Base-by-base conservation (phyloP, 108 stramenopile genomes). In the Pseudonitzschia pungens region DNA sequence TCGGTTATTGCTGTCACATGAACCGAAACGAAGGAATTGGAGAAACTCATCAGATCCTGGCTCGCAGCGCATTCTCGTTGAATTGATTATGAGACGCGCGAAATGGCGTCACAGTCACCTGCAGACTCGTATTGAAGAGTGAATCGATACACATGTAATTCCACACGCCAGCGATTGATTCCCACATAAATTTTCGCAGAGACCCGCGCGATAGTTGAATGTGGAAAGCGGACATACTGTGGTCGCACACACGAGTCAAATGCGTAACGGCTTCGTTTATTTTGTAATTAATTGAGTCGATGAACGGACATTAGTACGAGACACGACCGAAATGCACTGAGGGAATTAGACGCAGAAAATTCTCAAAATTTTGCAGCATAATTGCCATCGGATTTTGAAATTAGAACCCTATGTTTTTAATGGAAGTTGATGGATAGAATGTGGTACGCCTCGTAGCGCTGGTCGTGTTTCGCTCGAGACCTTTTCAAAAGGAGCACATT, bases 181-280 rank as follows among this genome's bases (percentile, higher is more conserved):
- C 54, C 54, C 54, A 55, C 54, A 55, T 55, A 55, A 55, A 55
- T 26, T 55, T 55, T 26, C 20, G 54, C 26, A 6, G 24, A 55
- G 24, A 26, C 54, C 54, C 54, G 20, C 54, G 54, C 12, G n/a
- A 51, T n/a, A n/a, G 2, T 51, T 51, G 6, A 55, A 20, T 55
- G 9, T 55, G 24, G 4, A 26, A 55, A 20, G 12, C 9, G 4
- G 45, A 24, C 26, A 55, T 55, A 2, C 26, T 21, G 26, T 55
- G 54, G 54, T 55, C 54, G 54, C 54, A 55, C 2, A 55, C 54
- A 55, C 54, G 54, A 55, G 54, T 55, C 21, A 55, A 24, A 11
- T 55, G 1, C 16, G 45, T 48, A 48, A 48, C 45, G 45, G 45
- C 45, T 48, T 48, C 45, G 18, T 10, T 18, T 18, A 4, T 14